These are phyloP conservation scores for Mrakia blollopis DNA, from an alignment of 768 basidiomycete species.

Conservation along the genomic window DNA sequence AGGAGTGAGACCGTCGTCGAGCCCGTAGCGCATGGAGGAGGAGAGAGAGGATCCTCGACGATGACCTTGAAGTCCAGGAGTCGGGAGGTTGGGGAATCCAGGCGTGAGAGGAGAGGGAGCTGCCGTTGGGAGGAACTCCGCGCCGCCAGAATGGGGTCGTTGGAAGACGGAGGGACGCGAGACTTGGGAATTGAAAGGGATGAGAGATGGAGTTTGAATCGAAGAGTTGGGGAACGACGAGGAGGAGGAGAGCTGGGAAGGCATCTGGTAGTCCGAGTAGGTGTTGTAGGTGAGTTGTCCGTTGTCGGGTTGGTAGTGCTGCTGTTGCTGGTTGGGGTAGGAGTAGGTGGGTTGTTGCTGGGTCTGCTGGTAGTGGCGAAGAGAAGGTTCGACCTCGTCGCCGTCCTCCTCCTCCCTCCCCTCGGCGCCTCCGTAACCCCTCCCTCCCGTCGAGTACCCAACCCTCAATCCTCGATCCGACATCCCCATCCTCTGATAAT, in stretches of 20 bases:
- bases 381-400: background rate
- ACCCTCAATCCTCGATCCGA: conserved; percentile 4
- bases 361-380: background rate
- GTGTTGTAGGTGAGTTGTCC: conserved; percentile 16
- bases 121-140: conserved; percentile 23
- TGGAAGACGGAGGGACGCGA: background rate
- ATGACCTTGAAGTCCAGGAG: background rate
- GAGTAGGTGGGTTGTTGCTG: background rate
- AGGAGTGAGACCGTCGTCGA: background rate
- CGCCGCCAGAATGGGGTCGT: background rate
- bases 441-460: background rate
- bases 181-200: background rate
- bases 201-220: background rate
- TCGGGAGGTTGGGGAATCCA: background rate
- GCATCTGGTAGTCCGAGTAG: conserved; percentile 18
- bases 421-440: background rate
- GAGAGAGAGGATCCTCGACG: conserved; percentile 20
- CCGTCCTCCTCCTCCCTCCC: background rate
- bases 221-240: background rate
- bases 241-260: background rate
- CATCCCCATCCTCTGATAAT: background rate
- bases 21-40: background rate
- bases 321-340: background rate
- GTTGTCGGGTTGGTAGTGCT: background rate
- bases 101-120: conserved; percentile 27